Conservation (phyloP, 331 rosid species). For the Cydonia oblonga region DNA sequence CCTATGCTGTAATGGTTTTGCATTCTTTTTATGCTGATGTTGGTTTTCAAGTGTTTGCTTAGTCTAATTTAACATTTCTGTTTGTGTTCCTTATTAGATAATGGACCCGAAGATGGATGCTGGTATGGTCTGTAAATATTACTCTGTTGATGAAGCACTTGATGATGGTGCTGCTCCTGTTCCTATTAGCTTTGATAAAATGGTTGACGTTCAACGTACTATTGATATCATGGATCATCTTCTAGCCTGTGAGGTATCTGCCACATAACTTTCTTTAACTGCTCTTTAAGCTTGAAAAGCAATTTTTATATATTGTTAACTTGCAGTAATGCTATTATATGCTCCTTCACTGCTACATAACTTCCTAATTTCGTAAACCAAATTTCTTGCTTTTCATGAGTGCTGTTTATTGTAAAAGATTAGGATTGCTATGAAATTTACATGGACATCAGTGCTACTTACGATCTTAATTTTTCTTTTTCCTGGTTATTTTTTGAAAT, state of each 20-base stretch:
- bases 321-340: too few relatives aligned
- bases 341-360: too few relatives aligned
- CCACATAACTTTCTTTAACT: not conserved
- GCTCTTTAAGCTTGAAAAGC: not conserved
- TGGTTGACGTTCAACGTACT: conserved; percentile 50
- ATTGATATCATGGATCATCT: conserved; percentile 92
- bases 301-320: not conserved
- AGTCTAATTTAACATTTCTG: not conserved
- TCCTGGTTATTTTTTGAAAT: not conserved
- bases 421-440: not conserved
- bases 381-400: too few relatives aligned
- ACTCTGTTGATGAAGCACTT: conserved; percentile 90
- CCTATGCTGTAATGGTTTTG: not conserved
- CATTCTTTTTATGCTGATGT: not conserved
- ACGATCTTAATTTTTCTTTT: not conserved
- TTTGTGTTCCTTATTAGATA: conserved; percentile 40
- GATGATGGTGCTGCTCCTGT: conserved; percentile 89
- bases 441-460: not conserved
- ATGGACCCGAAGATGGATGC: conserved; percentile 99
- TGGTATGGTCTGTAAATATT: conserved; percentile 67
- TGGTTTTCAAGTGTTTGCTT: not conserved
- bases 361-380: too few relatives aligned
- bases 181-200: conserved; percentile 68
- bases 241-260: conserved; percentile 82
- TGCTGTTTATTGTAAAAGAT: too few relatives aligned